Conservation (phyloP, 257 asterid genomes). For the Verbascum thapsus region DNA sequence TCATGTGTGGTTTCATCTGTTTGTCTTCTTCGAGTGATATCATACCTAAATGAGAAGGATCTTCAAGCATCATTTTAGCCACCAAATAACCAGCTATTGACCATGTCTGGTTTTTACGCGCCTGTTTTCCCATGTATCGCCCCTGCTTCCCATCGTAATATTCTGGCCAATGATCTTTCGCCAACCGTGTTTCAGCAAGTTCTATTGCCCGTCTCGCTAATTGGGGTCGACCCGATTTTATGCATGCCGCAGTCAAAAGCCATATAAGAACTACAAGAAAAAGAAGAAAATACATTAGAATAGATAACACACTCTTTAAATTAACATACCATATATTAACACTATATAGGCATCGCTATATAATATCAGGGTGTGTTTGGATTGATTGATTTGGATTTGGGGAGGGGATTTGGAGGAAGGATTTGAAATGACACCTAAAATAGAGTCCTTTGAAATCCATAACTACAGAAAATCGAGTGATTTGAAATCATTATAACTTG, state of each 20-base stretch:
- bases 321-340: too few species aligned
- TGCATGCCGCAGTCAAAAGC: slow-evolving; percentile 90
- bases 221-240: slow-evolving; percentile 87
- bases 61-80: slow-evolving; percentile 92
- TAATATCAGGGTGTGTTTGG: too few species aligned
- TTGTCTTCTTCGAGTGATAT: slow-evolving; percentile 90
- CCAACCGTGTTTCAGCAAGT: slow-evolving; percentile 62
- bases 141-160: slow-evolving; percentile 84
- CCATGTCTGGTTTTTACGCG: slow-evolving; percentile 90
- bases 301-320: too few species aligned
- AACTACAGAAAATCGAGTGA: too few species aligned
- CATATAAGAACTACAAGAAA: slow-evolving; percentile 68
- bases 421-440: too few species aligned
- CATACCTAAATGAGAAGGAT: slow-evolving; percentile 90
- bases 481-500: too few species aligned
- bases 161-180: slow-evolving; percentile 78
- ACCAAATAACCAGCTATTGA: slow-evolving; percentile 88
- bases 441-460: too few species aligned
- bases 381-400: too few species aligned
- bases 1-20: slow-evolving; percentile 76
- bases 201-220: slow-evolving; percentile 79
- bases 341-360: background rate
- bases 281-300: too few species aligned
- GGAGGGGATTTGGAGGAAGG: too few species aligned
- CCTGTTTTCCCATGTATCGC: slow-evolving; percentile 77